phyloP scores from a whole-genome alignment of 1,284 basidiomycete genomes.

The Pseudozyma sp. region DNA sequence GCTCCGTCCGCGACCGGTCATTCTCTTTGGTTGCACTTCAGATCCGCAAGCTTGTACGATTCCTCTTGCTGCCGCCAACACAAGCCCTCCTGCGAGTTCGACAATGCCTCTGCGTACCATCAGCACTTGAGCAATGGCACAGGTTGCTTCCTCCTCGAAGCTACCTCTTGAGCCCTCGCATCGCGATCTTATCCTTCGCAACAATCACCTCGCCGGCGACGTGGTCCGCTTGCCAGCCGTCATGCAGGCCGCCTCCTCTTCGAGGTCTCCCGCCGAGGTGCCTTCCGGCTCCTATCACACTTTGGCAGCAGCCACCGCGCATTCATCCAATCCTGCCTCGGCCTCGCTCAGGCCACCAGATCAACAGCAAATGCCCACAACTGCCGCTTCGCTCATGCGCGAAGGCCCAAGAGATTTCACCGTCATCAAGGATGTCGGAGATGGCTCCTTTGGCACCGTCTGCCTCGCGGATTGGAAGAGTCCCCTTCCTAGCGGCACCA shows the following conservation, averaged over 20 bases:
- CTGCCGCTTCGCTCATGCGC: slow-evolving; percentile 61
- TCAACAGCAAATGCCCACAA: slow-evolving; percentile 46
- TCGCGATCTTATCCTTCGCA: slow-evolving; percentile 23
- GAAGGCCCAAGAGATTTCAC: slow-evolving; percentile 63
- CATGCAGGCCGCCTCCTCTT: slow-evolving; percentile 15
- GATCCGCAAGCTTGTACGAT: neutral
- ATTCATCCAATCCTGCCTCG: neutral
- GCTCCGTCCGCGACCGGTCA: too few species aligned
- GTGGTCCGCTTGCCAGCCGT: slow-evolving; percentile 16
- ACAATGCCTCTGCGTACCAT: slow-evolving; percentile 30
- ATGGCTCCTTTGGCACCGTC: slow-evolving; percentile 82
- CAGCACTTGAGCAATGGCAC: slow-evolving; percentile 40
- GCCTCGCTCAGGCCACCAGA: slow-evolving; percentile 32
- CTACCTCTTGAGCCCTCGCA: slow-evolving; percentile 24
- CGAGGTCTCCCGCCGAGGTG: slow-evolving; percentile 13
- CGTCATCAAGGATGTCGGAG: slow-evolving; percentile 65
- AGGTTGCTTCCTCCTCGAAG: slow-evolving; percentile 39
- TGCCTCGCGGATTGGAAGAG: slow-evolving; percentile 99
- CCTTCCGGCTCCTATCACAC: slow-evolving; percentile 12
- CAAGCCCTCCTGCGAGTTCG: slow-evolving; percentile 6
- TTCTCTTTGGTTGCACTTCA: too few species aligned
- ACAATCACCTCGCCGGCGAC: slow-evolving; percentile 13
- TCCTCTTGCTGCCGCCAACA: neutral
- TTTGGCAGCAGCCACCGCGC: neutral
- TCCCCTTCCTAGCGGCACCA: slow-evolving; percentile 73